These are phyloP conservation scores for Ophiostoma australiae DNA, from an alignment of 2,329 filamentous ascomycete genomes.

Conservation along the genomic window DNA sequence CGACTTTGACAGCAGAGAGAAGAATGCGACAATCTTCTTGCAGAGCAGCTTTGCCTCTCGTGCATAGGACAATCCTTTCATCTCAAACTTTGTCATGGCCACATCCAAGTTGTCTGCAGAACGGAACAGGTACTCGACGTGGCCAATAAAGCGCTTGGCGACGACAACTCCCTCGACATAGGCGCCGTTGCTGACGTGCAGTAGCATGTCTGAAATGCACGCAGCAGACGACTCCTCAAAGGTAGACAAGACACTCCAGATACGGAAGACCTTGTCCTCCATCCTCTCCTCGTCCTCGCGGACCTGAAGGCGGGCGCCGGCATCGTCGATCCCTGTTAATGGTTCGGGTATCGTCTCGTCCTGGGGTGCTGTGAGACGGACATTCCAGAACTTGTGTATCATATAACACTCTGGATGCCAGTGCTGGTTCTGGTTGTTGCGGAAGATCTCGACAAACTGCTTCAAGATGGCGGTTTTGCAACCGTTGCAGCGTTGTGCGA, in stretches of 20 bases:
- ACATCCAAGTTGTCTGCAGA: constrained; percentile 81
- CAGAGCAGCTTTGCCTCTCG: constrained; percentile 98
- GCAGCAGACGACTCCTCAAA: constrained; percentile 97
- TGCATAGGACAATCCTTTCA: constrained; percentile 84
- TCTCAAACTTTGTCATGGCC: constrained; percentile 61
- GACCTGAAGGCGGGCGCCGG: constrained; percentile 67
- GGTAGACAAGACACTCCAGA: constrained; percentile 94
- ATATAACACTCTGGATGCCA: constrained; percentile 99
- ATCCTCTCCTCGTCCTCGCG: constrained; percentile 85
- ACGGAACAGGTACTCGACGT: constrained; percentile 87
- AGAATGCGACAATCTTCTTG: constrained; percentile 99
- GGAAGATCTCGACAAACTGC: constrained; percentile 98
- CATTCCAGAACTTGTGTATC: constrained; percentile 99
- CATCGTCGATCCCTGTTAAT: constrained; percentile 41
- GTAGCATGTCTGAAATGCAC: constrained; percentile 97
- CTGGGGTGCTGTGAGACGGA: constrained; percentile 66
- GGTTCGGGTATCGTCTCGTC: constrained; percentile 38
- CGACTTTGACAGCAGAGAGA: constrained; percentile 87
- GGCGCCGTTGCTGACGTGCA: constrained; percentile 96
- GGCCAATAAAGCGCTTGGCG: constrained; percentile 91
- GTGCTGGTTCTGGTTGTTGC: constrained; percentile 96
- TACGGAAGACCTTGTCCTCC: constrained; percentile 95
- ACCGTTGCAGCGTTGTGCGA: constrained; percentile 92
- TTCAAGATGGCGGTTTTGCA: constrained; percentile 97
- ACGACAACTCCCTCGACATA: constrained; percentile 94